Conservation (phyloP, 352 stramenopile genomes). For the Phytophthora hybrid region DNA sequence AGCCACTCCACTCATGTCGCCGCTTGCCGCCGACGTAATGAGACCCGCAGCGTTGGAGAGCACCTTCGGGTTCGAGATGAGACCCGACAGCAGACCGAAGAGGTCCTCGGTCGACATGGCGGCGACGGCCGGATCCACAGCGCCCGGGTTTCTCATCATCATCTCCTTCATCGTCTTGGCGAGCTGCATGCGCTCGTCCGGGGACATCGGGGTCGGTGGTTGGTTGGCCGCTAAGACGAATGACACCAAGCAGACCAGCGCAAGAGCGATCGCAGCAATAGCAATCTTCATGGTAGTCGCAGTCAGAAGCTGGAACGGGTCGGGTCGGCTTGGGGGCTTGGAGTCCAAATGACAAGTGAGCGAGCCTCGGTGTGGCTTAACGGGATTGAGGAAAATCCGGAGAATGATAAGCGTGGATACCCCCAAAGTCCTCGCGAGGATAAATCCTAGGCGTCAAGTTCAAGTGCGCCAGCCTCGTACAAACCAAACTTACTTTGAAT, state of each 20-base stretch:
- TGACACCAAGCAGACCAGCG: slow-evolving; percentile 10
- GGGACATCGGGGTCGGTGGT: slow-evolving; percentile 1
- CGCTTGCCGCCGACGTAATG: no score
- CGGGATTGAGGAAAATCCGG: not conserved
- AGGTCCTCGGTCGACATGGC: slow-evolving; percentile 18
- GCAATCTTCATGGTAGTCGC: slow-evolving; percentile 5
- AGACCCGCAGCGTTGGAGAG: no score
- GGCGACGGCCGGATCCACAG: not conserved
- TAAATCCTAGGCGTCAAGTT: no score
- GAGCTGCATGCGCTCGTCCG: slow-evolving; percentile 18
- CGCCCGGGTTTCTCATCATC: not conserved
- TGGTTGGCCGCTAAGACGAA: slow-evolving; percentile 9
- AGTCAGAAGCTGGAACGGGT: not conserved
- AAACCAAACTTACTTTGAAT: no score
- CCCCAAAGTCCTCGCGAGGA: no score
- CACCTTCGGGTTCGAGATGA: no score
- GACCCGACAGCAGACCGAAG: slow-evolving; percentile 5
- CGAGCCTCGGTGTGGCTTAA: not conserved
- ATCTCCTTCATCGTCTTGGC: slow-evolving; percentile 22
- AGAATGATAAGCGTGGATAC: not conserved
- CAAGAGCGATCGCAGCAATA: slow-evolving; percentile 2
- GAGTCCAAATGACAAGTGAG: slow-evolving; percentile 4
- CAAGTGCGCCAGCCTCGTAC: no score
- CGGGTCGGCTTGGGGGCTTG: not conserved
- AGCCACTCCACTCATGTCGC: no score